These are phyloP conservation scores for Neurospora sp. DNA, from an alignment of 495 filamentous ascomycete genomes.

Conservation along the genomic window DNA sequence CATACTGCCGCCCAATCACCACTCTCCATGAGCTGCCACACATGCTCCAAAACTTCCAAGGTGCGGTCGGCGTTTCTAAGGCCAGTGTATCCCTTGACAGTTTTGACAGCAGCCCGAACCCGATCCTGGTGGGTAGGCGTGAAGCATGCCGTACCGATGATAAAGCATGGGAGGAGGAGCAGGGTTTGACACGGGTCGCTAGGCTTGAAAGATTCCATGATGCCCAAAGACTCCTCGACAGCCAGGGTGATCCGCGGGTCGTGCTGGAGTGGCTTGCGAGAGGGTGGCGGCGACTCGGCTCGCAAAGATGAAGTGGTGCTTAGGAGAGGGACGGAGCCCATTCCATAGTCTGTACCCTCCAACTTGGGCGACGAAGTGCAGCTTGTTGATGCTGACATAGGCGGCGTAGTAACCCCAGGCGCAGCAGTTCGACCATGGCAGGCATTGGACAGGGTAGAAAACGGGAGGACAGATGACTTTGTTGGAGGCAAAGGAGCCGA, in stretches of 20 bases:
- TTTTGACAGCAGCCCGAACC: slow-evolving; percentile 56
- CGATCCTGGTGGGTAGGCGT: slow-evolving; percentile 54
- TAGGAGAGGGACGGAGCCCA: neutral
- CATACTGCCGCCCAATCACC: slow-evolving; percentile 63
- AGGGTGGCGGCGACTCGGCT: slow-evolving; percentile 39
- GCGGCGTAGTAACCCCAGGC: slow-evolving; percentile 25
- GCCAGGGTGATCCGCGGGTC: slow-evolving; percentile 60
- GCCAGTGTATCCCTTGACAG: slow-evolving; percentile 65
- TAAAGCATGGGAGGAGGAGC: slow-evolving; percentile 77
- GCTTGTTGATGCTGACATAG: slow-evolving; percentile 30
- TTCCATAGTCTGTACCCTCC: neutral
- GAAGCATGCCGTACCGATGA: slow-evolving; percentile 83
- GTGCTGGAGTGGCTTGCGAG: slow-evolving; percentile 27
- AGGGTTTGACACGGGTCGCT: slow-evolving; percentile 56
- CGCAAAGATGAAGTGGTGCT: neutral
- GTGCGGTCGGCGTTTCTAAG: slow-evolving; percentile 74
- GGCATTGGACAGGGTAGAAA: slow-evolving; percentile 7
- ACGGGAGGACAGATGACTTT: slow-evolving; percentile 16
- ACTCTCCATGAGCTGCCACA: slow-evolving; percentile 76
- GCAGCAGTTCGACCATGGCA: slow-evolving; percentile 6
- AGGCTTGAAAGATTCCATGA: slow-evolving; percentile 49
- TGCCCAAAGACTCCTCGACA: slow-evolving; percentile 66
- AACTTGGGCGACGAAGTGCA: slow-evolving; percentile 29
- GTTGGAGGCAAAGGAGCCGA: slow-evolving; percentile 16
- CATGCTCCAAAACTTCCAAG: slow-evolving; percentile 59